Evolutionary conservation across 441 rosid genomes (phyloP), one percentile per base, ranked within the genome.

Genomic region (Bruguiera hainesii): DNA sequence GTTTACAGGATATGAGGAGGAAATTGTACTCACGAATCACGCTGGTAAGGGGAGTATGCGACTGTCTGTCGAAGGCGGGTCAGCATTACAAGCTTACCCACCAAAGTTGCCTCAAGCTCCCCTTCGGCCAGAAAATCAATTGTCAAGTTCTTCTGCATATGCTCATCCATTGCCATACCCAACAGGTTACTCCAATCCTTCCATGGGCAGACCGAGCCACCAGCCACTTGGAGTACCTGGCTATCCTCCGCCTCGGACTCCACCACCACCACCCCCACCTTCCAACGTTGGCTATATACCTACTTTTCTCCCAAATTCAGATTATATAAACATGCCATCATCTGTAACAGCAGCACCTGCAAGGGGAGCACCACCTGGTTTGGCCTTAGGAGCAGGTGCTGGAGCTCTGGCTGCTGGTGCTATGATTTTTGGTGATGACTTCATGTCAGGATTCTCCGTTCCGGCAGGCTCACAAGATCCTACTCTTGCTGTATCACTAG

Each of bases 351-450:
- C 80, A 56, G 70, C 65, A 37, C 59, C 70, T 9, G 66, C 70
- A 37, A 46, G 65, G 52, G 81, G 84, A 59, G 62, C 76, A 33
- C 78, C 85, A 53, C 81, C 83, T 46, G 87, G 82, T 63, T 74
- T 82, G 55, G 85, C 78, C 33, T 63, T 79, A 61, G 90, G 90
- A 70, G 16, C 83, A 53, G 97, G 91, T 37, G 91, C 86, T 21
- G 96, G 93, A 59, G 97, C 96, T 53, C 68, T 87, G 53, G 85
- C 89, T 26, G 96, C 90, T 10, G 93, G 87, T 71, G 97, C 96
- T 66, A 76, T 82, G 58, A 79, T 83, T 23, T 90, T 86, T 66
- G 91, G 97, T 11, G 85, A 88, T 33, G 97, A 90, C 77, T 84
- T 73, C 76, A 42, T 93, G 81, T 81, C 97, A 16, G 96, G 93